These are phyloP conservation scores for Pleoardoris graminearum DNA, from an alignment of 2,329 filamentous ascomycete genomes.

Conservation along the genomic window DNA sequence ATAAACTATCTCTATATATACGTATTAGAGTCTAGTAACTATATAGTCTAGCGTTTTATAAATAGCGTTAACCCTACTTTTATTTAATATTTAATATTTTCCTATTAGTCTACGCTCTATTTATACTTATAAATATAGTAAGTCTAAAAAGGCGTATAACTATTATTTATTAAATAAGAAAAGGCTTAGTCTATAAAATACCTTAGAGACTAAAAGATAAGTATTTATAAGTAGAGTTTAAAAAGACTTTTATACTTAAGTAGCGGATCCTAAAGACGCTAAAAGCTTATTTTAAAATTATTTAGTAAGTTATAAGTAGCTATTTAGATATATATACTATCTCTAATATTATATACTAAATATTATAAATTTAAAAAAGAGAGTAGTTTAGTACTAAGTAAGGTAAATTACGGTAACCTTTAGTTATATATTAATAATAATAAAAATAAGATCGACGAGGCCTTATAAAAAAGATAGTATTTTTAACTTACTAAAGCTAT, in stretches of 20 bases:
- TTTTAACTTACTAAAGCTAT: conserved; percentile 17
- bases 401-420: conserved; percentile 15
- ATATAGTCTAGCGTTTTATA: too few species aligned
- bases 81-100: too few species aligned
- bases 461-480: conserved; percentile 12
- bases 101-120: too few species aligned
- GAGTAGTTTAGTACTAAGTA: conserved; percentile 13
- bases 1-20: too few species aligned
- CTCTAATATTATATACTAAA: conserved; percentile 1
- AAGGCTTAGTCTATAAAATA: conserved; percentile 12
- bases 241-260: conserved; percentile 12
- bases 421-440: conserved; percentile 14
- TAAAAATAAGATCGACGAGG: conserved; percentile 9
- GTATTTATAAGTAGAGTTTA: conserved; percentile 3
- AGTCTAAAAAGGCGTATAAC: conserved; percentile 9
- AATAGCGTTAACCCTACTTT: too few species aligned
- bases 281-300: conserved; percentile 8
- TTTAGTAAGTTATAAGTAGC: conserved; percentile 6
- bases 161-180: conserved; percentile 7
- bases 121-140: background rate
- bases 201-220: background rate
- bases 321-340: background rate
- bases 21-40: too few species aligned
- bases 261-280: conserved; percentile 7
- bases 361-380: conserved; percentile 14